Evolutionary conservation across 2,329 filamentous ascomycete genomes (phyloP), one percentile per base, ranked within the genome.

Genomic region (Arthrobotrys musiformis): DNA sequence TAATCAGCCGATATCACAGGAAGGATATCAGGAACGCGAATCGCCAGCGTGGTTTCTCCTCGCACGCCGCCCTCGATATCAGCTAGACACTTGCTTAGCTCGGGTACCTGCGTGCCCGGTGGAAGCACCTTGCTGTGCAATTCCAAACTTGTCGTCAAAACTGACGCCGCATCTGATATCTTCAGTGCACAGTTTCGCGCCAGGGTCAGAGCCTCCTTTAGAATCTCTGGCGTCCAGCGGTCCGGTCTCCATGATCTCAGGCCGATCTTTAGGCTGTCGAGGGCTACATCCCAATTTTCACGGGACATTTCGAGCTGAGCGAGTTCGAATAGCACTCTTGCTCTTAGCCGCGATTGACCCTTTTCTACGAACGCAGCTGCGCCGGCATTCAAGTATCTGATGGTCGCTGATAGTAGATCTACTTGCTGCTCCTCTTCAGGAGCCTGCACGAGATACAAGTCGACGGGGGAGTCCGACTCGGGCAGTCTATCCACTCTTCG

Each of bases 101-200:
- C 87, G 11, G 67, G 33, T 28, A 60, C 33, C 19, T 46, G 67
- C 5, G 24, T 19, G 35, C 48, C 54, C 15, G 19, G n/a, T 2
- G 74, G 63, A 88, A 82, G 83, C 90, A 89, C 85, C 50, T 83
- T 86, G 72, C 88, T 86, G 82, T 91, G 84, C 50, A 91, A 84
- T 81, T 91, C 90, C 88, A 90, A 90, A 80, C 90, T 89, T 61
- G 90, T 87, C 28, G 88, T 85, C 37, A 91, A 83, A 7, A 91
- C 85, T 30, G 90, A 83, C 63, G 88, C 86, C 7, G 86, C 86
- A 63, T 88, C 86, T 6, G 86, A 86, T 54, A 85, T 84, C 76
- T 86, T 84, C 2, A 84, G 84, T 3, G 89, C 89, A 9, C 88
- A 89, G 73, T 85, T 85, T 78, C 89, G 85, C 70, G 91, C 82